These are phyloP conservation scores for Hypoxylon crocopeplum DNA, from an alignment of 495 filamentous ascomycete species.

Conservation along the genomic window DNA sequence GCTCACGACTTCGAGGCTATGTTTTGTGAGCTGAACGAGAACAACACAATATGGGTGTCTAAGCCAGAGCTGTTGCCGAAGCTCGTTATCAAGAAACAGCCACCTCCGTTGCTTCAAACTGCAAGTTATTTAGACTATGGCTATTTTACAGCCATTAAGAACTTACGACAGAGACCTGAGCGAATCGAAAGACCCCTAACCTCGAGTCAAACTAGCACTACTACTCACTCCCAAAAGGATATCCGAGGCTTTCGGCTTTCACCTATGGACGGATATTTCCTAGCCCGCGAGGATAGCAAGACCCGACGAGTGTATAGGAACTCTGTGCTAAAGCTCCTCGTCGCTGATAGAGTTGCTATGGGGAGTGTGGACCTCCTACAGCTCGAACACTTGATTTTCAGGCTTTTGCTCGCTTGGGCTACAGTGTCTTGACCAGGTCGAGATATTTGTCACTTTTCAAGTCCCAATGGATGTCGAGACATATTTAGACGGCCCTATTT, in stretches of 20 bases:
- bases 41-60: slow-evolving; percentile 59
- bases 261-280: slow-evolving; percentile 52
- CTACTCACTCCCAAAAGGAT: slow-evolving; percentile 29
- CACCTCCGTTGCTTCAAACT: slow-evolving; percentile 31
- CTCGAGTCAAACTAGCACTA: slow-evolving; percentile 26
- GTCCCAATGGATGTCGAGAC: too few species aligned
- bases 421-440: slow-evolving; percentile 5
- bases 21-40: slow-evolving; percentile 56
- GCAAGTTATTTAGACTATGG: slow-evolving; percentile 41
- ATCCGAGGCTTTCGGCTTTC: slow-evolving; percentile 49
- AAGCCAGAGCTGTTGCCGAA: slow-evolving; percentile 51
- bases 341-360: slow-evolving; percentile 46
- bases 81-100: slow-evolving; percentile 45
- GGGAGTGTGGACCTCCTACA: slow-evolving; percentile 39
- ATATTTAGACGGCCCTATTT: too few species aligned
- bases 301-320: slow-evolving; percentile 35
- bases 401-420: slow-evolving; percentile 40
- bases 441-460: not conserved
- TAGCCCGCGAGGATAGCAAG: slow-evolving; percentile 37
- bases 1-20: slow-evolving; percentile 58
- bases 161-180: slow-evolving; percentile 46
- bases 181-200: slow-evolving; percentile 43
- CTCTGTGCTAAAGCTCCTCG: slow-evolving; percentile 44
- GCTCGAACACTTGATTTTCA: slow-evolving; percentile 33
- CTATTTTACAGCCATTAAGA: slow-evolving; percentile 46